Conservation (phyloP, 106 monocot species). For the Vanilla planifolia region DNA sequence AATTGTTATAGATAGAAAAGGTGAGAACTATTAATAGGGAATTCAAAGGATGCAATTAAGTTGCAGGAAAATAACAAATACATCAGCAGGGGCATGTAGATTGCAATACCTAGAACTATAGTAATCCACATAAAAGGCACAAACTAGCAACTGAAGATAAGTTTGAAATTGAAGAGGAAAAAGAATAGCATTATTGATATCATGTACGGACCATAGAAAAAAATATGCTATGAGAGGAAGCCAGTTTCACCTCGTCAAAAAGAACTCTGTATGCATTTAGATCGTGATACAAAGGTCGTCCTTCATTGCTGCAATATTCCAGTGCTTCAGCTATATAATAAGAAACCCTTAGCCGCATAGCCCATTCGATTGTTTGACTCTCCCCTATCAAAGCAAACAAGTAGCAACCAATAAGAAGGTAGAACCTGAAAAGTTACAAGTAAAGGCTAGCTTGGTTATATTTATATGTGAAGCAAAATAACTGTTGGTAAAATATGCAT, state of each 20-base stretch:
- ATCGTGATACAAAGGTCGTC: constrained; percentile 45
- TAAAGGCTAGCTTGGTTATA: neutral
- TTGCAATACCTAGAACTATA: too few species aligned
- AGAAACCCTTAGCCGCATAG: constrained; percentile 35
- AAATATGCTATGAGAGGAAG: neutral
- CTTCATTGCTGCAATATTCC: constrained; percentile 33
- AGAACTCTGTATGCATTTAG: constrained; percentile 93
- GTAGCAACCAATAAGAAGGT: neutral
- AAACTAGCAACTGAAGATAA: neutral
- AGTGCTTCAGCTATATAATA: constrained; percentile 34
- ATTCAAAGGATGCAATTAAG: too few species aligned
- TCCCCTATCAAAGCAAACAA: constrained; percentile 35
- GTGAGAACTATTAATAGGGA: too few species aligned
- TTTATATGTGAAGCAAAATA: neutral
- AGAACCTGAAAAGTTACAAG: neutral
- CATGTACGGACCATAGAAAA: neutral
- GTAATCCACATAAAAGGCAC: neutral
- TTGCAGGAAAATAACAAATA: too few species aligned
- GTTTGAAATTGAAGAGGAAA: neutral
- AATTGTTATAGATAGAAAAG: too few species aligned
- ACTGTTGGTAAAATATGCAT: neutral
- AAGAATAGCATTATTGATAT: neutral
- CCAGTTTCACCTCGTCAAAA: constrained; percentile 70
- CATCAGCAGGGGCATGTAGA: too few species aligned
- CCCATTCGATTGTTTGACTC: constrained; percentile 60